Evolutionary conservation across 2,329 filamentous ascomycete genomes (phyloP), one percentile per base, ranked within the genome.

Genomic region (Bisporella sp.): DNA sequence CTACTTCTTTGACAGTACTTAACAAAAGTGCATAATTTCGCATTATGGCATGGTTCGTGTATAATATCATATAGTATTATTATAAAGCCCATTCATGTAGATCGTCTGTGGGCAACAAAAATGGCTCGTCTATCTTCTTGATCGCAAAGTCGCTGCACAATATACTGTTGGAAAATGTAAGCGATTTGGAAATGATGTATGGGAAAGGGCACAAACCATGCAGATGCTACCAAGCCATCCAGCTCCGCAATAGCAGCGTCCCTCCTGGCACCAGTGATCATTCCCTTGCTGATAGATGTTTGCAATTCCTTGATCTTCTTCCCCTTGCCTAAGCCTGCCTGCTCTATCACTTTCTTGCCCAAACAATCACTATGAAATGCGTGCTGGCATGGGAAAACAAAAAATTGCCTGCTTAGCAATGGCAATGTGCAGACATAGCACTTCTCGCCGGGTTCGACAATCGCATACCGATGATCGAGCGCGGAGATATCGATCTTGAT

Each of bases 311-410:
- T 80, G 59, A 99, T 96, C 58, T 87, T 77, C 66, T 84, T 84
- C 12, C 85, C 82, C 69, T 85, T 88, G 13, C 82, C 85, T 47
- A 84, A 74, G 0, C 89, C 89, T 1, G 85, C 84, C 57, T 89
- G 84, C 66, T 92, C 87, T 48, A 96, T 77, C 1, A 97, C 89
- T 64, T 86, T 87, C 61, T 82, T 84, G 0, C 89, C 92, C 45
- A 99, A 71, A 66, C 93, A 99, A 66, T 99, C 93, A 41, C 88
- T 92, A 68, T 99, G 93, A 64, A 99, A 99, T 4, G 91, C 88
- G 69, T 99, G 93, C 72, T 99, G 93, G 68, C 93, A 99, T 0
- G 93, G 93, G 59, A 99, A 99, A 13, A 99, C 93, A 60, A 97
- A 99, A 70, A 99, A 99, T 62, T 96, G 91, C 48, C 91, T 74